These are phyloP conservation scores for Simmondsia chinensis DNA, from an alignment of 148 eudicot genomes.

Conservation along the genomic window DNA sequence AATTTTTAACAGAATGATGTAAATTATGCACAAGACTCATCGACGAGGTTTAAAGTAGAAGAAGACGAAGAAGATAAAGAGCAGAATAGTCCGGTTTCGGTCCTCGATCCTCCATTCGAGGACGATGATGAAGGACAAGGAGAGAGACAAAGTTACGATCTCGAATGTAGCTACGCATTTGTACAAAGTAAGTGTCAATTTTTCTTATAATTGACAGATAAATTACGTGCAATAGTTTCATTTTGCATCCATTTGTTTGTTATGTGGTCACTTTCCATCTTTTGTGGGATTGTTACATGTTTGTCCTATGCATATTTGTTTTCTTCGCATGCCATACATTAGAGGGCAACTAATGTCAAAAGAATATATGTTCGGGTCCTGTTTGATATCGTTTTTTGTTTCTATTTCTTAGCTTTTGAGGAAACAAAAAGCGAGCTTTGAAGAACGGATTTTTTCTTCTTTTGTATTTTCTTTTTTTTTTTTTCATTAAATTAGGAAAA, in stretches of 20 bases:
- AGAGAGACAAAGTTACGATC: constrained; percentile 23
- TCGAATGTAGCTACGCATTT: constrained; percentile 58
- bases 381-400: too few species aligned
- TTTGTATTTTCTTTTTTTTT: too few species aligned
- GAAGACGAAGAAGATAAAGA: constrained; percentile 70
- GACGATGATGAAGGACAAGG: constrained; percentile 46
- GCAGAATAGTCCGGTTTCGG: constrained; percentile 83
- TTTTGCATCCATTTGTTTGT: constrained; percentile 3
- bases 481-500: too few species aligned
- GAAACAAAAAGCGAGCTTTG: too few species aligned
- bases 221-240: not conserved
- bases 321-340: too few species aligned
- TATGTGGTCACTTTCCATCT: not conserved
- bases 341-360: too few species aligned
- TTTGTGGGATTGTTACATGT: too few species aligned
- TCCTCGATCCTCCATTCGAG: constrained; percentile 70
- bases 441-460: too few species aligned
- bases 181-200: constrained; percentile 61
- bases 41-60: constrained; percentile 14
- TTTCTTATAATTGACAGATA: not conserved
- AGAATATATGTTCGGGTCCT: too few species aligned
- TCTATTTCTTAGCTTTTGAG: too few species aligned
- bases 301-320: too few species aligned
- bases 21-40: constrained; percentile 16
- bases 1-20: constrained; percentile 25